Percentiles rank a stretch among this genome's conserved stretches.
Evolutionary conservation across 2,329 filamentous ascomycete genomes (phyloP).

Genomic region (Paraphoma sp.): DNA sequence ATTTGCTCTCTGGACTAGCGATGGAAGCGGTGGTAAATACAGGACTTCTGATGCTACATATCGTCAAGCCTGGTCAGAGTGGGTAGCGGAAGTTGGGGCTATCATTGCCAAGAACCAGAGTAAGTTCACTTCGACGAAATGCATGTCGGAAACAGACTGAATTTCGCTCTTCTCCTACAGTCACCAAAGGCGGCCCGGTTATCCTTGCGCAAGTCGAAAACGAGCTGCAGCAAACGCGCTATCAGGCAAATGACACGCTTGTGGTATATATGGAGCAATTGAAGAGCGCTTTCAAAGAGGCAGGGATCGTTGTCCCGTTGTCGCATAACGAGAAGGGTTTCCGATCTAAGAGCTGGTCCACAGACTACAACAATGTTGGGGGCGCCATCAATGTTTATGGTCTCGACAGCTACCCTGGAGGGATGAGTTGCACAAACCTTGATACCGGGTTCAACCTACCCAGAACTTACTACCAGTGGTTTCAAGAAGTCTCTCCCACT

Average conservation of each 20-base stretch:
- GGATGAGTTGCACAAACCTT: slow-evolving; percentile 58
- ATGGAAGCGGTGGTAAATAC: slow-evolving; percentile 54
- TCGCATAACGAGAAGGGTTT: slow-evolving; percentile 61
- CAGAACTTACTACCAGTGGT: slow-evolving; percentile 64
- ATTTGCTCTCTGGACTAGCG: slow-evolving; percentile 54
- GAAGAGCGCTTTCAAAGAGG: slow-evolving; percentile 53
- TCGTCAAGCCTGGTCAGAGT: slow-evolving; percentile 55
- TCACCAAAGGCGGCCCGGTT: slow-evolving; percentile 59
- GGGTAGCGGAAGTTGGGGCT: slow-evolving; percentile 54
- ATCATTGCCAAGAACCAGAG: slow-evolving; percentile 57
- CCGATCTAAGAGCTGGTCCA: slow-evolving; percentile 59
- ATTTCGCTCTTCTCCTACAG: slow-evolving; percentile 9
- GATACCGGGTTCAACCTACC: slow-evolving; percentile 58
- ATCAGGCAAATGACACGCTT: slow-evolving; percentile 53
- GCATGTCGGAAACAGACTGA: no score
- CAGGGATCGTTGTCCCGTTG: slow-evolving; percentile 58
- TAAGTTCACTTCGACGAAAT: no score
- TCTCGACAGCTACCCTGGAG: slow-evolving; percentile 56
- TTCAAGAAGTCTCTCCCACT: slow-evolving; percentile 61
- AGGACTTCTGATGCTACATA: slow-evolving; percentile 56
- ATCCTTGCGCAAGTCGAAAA: slow-evolving; percentile 63
- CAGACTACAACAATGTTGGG: slow-evolving; percentile 63
- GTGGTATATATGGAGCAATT: slow-evolving; percentile 62
- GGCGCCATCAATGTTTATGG: slow-evolving; percentile 61
- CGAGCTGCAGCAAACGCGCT: slow-evolving; percentile 56